Evolutionary conservation across 2,329 filamentous ascomycete genomes (phyloP).

Genomic region (Fusarium sp.): DNA sequence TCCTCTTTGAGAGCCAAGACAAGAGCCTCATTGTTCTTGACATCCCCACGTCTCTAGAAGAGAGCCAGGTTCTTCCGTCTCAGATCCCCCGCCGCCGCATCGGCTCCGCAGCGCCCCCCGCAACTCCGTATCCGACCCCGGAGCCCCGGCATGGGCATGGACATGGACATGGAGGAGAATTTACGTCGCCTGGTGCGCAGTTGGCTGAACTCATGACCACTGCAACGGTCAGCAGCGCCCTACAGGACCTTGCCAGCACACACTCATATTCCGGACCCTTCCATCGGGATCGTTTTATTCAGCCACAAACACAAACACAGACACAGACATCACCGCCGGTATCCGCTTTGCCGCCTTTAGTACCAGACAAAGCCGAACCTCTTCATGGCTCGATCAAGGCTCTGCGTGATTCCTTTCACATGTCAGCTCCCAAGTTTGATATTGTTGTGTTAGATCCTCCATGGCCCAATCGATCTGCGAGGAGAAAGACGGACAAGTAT

Average conservation of each 20-base stretch:
- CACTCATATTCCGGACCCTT: constrained; percentile 56
- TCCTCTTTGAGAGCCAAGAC: constrained; percentile 50
- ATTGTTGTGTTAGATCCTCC: constrained; percentile 81
- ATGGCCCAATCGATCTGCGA: constrained; percentile 82
- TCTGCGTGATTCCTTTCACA: constrained; percentile 54
- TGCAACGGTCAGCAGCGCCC: constrained; percentile 58
- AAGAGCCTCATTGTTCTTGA: constrained; percentile 70
- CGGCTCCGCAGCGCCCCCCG: constrained; percentile 58
- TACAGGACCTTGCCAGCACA: constrained; percentile 50
- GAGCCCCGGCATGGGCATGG: constrained; percentile 54
- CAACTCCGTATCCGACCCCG: constrained; percentile 61
- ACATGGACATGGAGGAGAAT: constrained; percentile 29
- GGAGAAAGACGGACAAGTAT: constrained; percentile 66
- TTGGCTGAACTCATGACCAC: constrained; percentile 65
- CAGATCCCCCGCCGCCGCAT: constrained; percentile 54
- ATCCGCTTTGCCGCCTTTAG: constrained; percentile 33
- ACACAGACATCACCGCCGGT: too few species aligned
- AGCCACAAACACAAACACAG: constrained; percentile 5
- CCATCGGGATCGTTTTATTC: constrained; percentile 55
- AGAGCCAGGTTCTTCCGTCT: constrained; percentile 66
- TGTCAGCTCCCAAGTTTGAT: constrained; percentile 66
- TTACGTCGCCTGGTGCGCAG: constrained; percentile 57
- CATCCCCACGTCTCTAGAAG: constrained; percentile 75
- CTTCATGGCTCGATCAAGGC: constrained; percentile 62
- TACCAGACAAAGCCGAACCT: constrained; percentile 58